Base-by-base conservation (phyloP, 441 rosid genomes). In the Croton laevigatus region DNA sequence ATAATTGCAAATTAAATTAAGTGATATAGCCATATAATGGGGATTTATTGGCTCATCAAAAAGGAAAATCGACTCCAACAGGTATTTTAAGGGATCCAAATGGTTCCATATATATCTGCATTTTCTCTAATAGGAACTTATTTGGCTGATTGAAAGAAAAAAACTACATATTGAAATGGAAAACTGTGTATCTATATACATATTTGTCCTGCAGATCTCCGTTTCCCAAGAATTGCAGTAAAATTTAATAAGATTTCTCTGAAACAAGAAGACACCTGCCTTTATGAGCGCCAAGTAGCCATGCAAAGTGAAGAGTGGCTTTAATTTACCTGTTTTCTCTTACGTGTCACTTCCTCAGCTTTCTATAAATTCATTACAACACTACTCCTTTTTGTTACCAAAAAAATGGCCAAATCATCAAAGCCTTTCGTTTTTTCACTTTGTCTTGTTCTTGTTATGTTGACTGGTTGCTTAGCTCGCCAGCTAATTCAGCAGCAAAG, bases 241-340 rank as follows among this genome's bases (percentile, higher is more conserved):
- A 27, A 27, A 27, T 27, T 27, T 27, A 27, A 27, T 27, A 27
- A 1, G 32, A 1, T 27, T 27, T 67, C 34, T 19, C 51, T 38
- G 61, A 38, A 36, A 16, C 32, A 4, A 6, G 14, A 6, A 54
- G 70, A 71, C 82, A 79, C 79, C 79, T 86, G 82, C 84, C 59
- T 53, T 49, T 52, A 57, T 74, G 86, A 86, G 76, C 44, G 9
- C 52, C 49, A 75, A 42, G 64, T 55, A 66, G 71, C 85, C 96
- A 88, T 89, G 96, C 94, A 86, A 62, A 79, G 60, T 44, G 89
- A 80, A 82, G 76, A 71, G 81, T 85, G 89, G 77, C 89, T 23
- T 5, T 32, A 17, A 8, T 76, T 45, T 63, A 9, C 69, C 40
- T 52, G 16, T 0, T 11, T 45, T 17, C 40, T 58, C 58, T 59